These are phyloP conservation scores for Phaffomyces antillensis DNA, from an alignment of 805 yeast genomes.

Conservation along the genomic window DNA sequence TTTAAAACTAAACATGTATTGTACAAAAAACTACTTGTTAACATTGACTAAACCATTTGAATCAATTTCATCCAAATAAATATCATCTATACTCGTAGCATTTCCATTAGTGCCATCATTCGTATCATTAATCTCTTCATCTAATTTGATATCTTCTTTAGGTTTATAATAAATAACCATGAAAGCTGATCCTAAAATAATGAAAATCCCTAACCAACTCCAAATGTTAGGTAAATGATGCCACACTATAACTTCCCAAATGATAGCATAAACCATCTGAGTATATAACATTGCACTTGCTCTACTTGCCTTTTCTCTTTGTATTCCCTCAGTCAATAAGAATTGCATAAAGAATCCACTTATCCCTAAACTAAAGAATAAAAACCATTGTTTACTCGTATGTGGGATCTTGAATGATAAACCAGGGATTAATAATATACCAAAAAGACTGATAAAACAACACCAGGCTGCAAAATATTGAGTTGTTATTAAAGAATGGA, in stretches of 20 bases:
- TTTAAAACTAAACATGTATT: too few relatives aligned
- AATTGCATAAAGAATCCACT: constrained; percentile 83
- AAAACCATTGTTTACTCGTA: constrained; percentile 56
- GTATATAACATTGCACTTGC: constrained; percentile 72
- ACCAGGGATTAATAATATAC: constrained; percentile 50
- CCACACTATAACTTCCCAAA: constrained; percentile 71
- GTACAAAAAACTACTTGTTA: too few relatives aligned
- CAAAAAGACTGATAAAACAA: constrained; percentile 44
- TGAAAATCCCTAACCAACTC: constrained; percentile 60
- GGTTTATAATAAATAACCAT: constrained; percentile 50
- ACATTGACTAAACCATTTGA: background rate
- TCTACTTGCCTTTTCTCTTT: constrained; percentile 70
- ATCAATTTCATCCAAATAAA: constrained; percentile 9
- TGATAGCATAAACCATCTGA: constrained; percentile 68
- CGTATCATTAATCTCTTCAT: background rate
- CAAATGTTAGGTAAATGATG: constrained; percentile 63
- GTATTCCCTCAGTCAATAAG: constrained; percentile 73
- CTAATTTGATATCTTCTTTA: constrained; percentile 10
- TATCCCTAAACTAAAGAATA: constrained; percentile 56
- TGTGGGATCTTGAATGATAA: constrained; percentile 55
- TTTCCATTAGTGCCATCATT: background rate
- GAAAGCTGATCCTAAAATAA: constrained; percentile 62
- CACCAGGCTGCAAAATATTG: constrained; percentile 65
- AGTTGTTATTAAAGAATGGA: constrained; percentile 77
- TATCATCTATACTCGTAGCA: background rate